Evolutionary conservation across 768 basidiomycete genomes (phyloP).

Genomic region (Phlebiopsis gigantea): DNA sequence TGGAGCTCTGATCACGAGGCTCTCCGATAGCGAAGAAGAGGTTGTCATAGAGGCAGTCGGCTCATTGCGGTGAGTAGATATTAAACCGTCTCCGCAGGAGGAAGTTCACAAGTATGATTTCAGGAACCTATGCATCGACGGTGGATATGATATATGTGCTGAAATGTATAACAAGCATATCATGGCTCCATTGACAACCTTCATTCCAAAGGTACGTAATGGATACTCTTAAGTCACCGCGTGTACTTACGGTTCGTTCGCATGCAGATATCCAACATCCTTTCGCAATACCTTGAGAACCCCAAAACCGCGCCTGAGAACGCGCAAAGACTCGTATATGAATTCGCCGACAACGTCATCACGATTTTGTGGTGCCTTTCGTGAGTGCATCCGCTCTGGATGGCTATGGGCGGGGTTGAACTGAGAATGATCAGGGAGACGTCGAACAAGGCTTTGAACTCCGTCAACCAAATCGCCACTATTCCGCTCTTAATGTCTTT

Average conservation of each 20-base stretch:
- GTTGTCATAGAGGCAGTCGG: slow-evolving; percentile 88
- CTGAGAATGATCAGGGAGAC: slow-evolving; percentile 60
- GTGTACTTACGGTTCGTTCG: not conserved
- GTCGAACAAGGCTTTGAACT: slow-evolving; percentile 85
- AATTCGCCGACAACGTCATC: slow-evolving; percentile 89
- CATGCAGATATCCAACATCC: slow-evolving; percentile 65
- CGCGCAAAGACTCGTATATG: slow-evolving; percentile 72
- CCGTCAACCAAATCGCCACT: slow-evolving; percentile 76
- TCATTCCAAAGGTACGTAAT: slow-evolving; percentile 67
- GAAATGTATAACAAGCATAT: slow-evolving; percentile 98
- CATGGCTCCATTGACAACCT: slow-evolving; percentile 65
- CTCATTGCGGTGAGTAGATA: slow-evolving; percentile 63
- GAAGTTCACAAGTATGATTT: not conserved
- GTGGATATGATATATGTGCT: slow-evolving; percentile 91
- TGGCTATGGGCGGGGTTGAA: not conserved
- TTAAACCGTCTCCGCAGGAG: not conserved
- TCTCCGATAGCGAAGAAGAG: slow-evolving; percentile 87
- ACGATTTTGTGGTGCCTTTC: slow-evolving; percentile 93
- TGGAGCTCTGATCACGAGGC: slow-evolving; percentile 76
- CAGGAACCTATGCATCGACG: slow-evolving; percentile 93
- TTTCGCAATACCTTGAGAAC: slow-evolving; percentile 60
- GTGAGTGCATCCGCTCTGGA: slow-evolving; percentile 45
- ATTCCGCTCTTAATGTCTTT: slow-evolving; percentile 90
- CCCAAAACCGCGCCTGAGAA: slow-evolving; percentile 64
- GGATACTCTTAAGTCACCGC: not conserved